Conservation (phyloP, 176 grass and related monocot species). For the Oryza coarctata region DNA sequence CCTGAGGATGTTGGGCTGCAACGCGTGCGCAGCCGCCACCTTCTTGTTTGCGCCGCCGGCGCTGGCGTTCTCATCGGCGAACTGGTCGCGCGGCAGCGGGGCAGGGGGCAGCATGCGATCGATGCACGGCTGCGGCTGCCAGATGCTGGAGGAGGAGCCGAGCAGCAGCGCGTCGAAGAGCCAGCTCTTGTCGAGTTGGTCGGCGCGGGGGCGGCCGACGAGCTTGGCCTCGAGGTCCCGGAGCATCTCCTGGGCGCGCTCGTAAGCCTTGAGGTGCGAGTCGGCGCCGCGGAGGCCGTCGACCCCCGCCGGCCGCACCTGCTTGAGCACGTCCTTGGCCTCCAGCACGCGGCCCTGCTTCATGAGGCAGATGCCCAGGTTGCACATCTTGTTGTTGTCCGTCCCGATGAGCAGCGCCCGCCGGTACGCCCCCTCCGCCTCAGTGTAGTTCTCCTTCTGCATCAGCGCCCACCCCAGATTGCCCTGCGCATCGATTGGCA, state of each 20-base stretch:
- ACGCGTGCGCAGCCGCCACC: not conserved
- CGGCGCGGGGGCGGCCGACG: conserved; percentile 30
- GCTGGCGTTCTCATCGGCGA: conserved; percentile 63
- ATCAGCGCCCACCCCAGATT: conserved; percentile 97
- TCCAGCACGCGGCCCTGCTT: conserved; percentile 81
- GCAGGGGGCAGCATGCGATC: conserved; percentile 55
- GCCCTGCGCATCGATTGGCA: conserved; percentile 46
- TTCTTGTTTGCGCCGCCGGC: conserved; percentile 13
- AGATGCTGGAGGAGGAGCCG: conserved; percentile 70
- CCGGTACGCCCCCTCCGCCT: conserved; percentile 83
- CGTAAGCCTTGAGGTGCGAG: conserved; percentile 93
- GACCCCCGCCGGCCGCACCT: conserved; percentile 60
- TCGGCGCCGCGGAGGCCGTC: conserved; percentile 82
- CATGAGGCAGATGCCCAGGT: conserved; percentile 93
- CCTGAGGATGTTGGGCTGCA: conserved; percentile 55
- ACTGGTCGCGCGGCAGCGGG: conserved; percentile 31
- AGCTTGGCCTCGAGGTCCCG: conserved; percentile 80
- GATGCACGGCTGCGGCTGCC: conserved; percentile 88
- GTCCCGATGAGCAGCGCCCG: conserved; percentile 67
- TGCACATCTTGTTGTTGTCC: conserved; percentile 99
- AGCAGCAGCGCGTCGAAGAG: conserved; percentile 74
- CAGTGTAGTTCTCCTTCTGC: conserved; percentile 95
- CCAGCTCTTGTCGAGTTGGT: conserved; percentile 57
- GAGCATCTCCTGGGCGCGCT: conserved; percentile 94
- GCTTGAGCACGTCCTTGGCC: conserved; percentile 94